phyloP scores from a whole-genome alignment of 2,329 filamentous ascomycete species.

The Beauveria australis region DNA sequence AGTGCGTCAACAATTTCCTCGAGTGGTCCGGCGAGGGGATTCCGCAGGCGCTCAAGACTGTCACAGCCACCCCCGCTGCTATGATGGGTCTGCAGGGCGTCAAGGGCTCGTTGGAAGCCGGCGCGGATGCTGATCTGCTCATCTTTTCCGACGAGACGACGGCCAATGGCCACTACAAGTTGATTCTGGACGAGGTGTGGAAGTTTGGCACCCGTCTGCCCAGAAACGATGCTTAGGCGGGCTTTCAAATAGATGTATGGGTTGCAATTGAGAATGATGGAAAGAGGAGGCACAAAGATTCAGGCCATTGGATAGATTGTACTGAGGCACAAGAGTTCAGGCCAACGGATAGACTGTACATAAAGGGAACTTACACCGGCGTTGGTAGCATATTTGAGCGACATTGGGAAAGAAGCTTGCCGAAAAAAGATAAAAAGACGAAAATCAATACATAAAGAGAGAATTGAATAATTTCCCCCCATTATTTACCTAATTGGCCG shows the following conservation, averaged over 20 bases:
- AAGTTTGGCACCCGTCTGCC: conserved; percentile 59
- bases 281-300: neutral
- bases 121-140: conserved; percentile 61
- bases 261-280: neutral
- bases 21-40: conserved; percentile 63
- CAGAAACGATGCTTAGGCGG: conserved; percentile 14
- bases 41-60: conserved; percentile 60
- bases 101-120: conserved; percentile 59
- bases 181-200: conserved; percentile 70
- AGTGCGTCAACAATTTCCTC: conserved; percentile 76
- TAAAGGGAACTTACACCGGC: conserved; percentile 3
- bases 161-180: conserved; percentile 34
- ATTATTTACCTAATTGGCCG: neutral
- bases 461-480: neutral
- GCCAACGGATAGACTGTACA: conserved; percentile 5
- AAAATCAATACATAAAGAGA: neutral
- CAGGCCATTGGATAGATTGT: too few relatives aligned
- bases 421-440: neutral
- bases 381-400: conserved; percentile 1
- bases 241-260: neutral
- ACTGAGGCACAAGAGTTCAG: too few relatives aligned
- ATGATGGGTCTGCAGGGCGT: conserved; percentile 61
- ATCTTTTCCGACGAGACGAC: conserved; percentile 51
- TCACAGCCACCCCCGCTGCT: conserved; percentile 67
- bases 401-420: neutral